Evolutionary conservation across 805 yeast species (phyloP).

Genomic region (Myxozyma mucilagina): DNA sequence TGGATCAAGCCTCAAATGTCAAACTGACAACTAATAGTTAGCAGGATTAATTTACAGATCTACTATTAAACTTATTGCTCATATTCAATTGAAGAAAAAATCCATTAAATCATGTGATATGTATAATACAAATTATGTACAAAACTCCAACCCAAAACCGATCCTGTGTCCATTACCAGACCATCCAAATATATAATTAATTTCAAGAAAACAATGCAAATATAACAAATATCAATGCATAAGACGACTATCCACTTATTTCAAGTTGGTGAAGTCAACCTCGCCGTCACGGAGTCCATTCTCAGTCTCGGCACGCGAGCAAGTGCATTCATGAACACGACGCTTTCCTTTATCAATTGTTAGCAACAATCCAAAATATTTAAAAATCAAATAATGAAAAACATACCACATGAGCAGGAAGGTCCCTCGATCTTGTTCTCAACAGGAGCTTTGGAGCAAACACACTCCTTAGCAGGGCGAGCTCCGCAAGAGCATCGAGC

Average conservation of each 20-base stretch:
- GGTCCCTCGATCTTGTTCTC: conserved; percentile 50
- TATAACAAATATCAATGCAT: neutral
- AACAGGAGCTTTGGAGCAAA: conserved; percentile 52
- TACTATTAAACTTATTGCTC: too few species aligned
- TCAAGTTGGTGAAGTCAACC: conserved; percentile 54
- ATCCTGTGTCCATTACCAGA: too few species aligned
- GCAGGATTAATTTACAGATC: too few species aligned
- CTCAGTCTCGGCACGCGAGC: conserved; percentile 48
- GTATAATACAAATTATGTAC: neutral
- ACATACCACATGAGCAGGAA: conserved; percentile 58
- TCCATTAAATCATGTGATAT: too few species aligned
- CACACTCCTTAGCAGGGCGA: conserved; percentile 59
- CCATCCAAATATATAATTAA: too few species aligned
- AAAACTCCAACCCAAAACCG: neutral
- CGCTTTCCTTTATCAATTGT: conserved; percentile 42
- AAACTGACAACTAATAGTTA: too few species aligned
- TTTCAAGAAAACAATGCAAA: neutral
- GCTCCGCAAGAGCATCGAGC: conserved; percentile 67
- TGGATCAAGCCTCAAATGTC: too few species aligned
- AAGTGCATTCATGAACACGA: conserved; percentile 54
- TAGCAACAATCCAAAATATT: neutral
- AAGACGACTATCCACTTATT: conserved; percentile 26
- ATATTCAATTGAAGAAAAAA: too few species aligned
- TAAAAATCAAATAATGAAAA: neutral
- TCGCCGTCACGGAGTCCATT: conserved; percentile 55